Evolutionary conservation across 352 stramenopile genomes (phyloP), one percentile per base, ranked within the genome.

Genomic region (Thalassiosira ordinaria): DNA sequence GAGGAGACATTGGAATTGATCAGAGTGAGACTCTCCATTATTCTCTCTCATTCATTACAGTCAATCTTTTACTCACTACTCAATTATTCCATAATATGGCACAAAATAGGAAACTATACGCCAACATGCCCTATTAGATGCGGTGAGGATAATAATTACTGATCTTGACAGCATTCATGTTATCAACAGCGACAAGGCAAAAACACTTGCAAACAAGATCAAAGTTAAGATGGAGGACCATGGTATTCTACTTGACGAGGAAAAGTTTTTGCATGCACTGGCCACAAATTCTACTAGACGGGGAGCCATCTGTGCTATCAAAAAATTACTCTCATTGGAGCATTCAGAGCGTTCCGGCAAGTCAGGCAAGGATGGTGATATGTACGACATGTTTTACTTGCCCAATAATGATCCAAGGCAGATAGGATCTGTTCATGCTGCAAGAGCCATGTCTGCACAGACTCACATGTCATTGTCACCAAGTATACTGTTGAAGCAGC

Each of bases 191-290:
- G 53, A 24, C 5, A 27, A n/a, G 16, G 65, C 65, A 47, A 33
- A 77, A 61, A 20, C n/a, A 11, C 37, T 77, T 57, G 27, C 55
- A 11, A 18, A n/a, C 27, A 27, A 77, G 39, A 63, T 77, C 52
- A 44, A 33, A 29, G 65, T 47, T 5, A 66, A 55, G 52, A 53
- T 67, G 37, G 20, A 27, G 14, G 24, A 47, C 22, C 44, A 37
- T 26, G 47, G 47, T 18, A 33, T 52, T 18, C 0, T 62, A 11
- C 33, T 74, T 27, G 65, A 74, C 22, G 49, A 47, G 33, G 8
- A 35, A 1, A 74, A 65, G 51, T 68, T 74, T 52, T 22, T 66
- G 24, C 52, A 68, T 29, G 26, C 53, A 7, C 16, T 74, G 11
- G 65, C 65, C 6, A 18, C 53, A 22, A 35, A 74, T 52, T 44